These are phyloP conservation scores for Aspergillus diversus DNA, from an alignment of 495 filamentous ascomycete genomes.

Conservation along the genomic window DNA sequence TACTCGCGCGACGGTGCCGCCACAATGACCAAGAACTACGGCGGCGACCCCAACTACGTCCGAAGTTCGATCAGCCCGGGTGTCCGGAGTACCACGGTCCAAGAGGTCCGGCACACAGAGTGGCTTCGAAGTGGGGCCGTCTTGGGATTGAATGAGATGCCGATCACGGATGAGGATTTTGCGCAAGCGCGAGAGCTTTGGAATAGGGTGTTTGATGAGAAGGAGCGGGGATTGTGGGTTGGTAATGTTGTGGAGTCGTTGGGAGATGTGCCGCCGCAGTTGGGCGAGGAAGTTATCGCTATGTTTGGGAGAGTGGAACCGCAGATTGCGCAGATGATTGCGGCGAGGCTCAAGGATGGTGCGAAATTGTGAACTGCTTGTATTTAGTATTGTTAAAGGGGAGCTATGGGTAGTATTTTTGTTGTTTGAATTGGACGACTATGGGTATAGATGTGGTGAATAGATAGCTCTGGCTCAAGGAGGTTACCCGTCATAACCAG, in stretches of 20 bases:
- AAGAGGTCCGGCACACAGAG: conserved; percentile 33
- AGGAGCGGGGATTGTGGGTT: conserved; percentile 28
- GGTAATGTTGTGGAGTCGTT: conserved; percentile 31
- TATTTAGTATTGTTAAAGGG: no score
- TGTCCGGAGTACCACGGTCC: conserved; percentile 18
- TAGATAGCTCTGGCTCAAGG: no score
- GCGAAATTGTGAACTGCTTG: conserved; percentile 7
- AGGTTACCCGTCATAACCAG: neutral
- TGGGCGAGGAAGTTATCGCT: conserved; percentile 24
- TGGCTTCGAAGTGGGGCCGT: conserved; percentile 24
- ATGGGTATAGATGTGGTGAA: no score
- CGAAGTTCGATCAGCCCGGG: conserved; percentile 39
- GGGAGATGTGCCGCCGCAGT: conserved; percentile 25
- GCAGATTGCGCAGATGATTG: conserved; percentile 36
- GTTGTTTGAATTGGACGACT: no score
- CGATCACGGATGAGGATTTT: conserved; percentile 37
- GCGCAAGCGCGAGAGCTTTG: conserved; percentile 37
- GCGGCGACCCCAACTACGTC: conserved; percentile 67
- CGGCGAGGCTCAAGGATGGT: conserved; percentile 13
- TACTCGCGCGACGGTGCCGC: conserved; percentile 73
- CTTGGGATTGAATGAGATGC: conserved; percentile 31
- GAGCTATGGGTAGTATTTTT: no score
- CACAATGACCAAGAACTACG: conserved; percentile 63
- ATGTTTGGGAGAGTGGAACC: conserved; percentile 40
- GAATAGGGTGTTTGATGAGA: conserved; percentile 37